Evolutionary conservation across 768 basidiomycete genomes (phyloP).

Genomic region (Rhodotorula diobovata): DNA sequence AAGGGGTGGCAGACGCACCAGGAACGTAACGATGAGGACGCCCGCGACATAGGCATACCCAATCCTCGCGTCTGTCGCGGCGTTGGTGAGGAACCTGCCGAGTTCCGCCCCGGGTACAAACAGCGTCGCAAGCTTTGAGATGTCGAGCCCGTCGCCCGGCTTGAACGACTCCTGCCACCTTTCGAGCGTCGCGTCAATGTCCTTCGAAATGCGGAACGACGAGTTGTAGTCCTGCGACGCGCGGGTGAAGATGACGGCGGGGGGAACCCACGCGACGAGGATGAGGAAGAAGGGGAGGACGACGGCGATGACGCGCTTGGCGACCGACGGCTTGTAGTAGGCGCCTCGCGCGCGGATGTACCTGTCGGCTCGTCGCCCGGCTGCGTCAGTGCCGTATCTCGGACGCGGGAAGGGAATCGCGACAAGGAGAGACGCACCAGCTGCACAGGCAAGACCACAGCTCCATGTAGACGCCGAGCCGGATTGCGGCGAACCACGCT

Average conservation of each 20-base stretch:
- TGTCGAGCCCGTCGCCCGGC: conserved; percentile 2
- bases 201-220: background rate
- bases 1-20: background rate
- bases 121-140: background rate
- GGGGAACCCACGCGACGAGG: conserved; percentile 15
- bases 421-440: background rate
- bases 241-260: background rate
- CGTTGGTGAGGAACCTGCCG: background rate
- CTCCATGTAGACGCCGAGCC: conserved; percentile 20
- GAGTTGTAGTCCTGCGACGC: background rate
- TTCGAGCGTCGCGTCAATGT: background rate
- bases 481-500: conserved; percentile 5
- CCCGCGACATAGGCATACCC: background rate
- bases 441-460: conserved; percentile 13
- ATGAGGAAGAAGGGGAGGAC: conserved; percentile 6
- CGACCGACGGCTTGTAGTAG: background rate
- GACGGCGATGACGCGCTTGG: conserved; percentile 1
- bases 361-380: background rate
- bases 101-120: conserved; percentile 5
- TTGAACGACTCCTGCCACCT: background rate
- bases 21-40: conserved; percentile 5
- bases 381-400: background rate
- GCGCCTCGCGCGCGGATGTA: conserved; percentile 28
- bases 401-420: no score
- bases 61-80: background rate